Conservation (phyloP, 768 basidiomycete genomes). For the Clitopilus passeckerianus region DNA sequence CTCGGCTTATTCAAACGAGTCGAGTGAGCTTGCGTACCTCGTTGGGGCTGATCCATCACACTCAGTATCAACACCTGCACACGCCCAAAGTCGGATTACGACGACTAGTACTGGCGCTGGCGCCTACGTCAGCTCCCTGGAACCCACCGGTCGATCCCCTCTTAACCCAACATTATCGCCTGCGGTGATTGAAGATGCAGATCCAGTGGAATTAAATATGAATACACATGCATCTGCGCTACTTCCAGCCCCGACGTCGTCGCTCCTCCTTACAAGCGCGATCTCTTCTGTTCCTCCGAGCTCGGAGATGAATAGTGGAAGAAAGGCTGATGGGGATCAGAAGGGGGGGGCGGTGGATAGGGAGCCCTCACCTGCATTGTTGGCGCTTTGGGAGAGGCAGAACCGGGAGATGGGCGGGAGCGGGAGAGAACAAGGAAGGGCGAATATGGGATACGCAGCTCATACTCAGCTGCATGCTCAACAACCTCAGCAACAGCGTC, state of each 20-base stretch:
- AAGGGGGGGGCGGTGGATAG: not conserved
- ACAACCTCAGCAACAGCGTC: not conserved
- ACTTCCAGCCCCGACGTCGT: not conserved
- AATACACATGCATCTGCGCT: not conserved
- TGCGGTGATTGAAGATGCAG: not conserved
- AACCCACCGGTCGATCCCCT: not conserved
- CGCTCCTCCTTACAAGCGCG: not conserved
- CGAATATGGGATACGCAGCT: not conserved
- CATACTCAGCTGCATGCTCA: not conserved
- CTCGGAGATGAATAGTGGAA: not conserved
- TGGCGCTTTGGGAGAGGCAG: not conserved
- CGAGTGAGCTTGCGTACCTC: not conserved
- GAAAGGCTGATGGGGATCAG: too few relatives aligned
- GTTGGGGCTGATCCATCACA: too few relatives aligned
- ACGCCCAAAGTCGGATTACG: not conserved
- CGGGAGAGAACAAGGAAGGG: not conserved
- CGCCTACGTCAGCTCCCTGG: not conserved
- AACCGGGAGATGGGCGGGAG: not conserved
- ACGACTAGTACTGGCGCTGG: too few relatives aligned
- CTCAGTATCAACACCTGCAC: not conserved
- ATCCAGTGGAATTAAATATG: not conserved
- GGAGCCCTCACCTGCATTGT: not conserved
- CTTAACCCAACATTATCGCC: not conserved
- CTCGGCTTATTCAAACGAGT: not conserved
- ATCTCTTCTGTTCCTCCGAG: not conserved